Conservation (phyloP, 345 rosid species). For the Cardamine resedifolia region DNA sequence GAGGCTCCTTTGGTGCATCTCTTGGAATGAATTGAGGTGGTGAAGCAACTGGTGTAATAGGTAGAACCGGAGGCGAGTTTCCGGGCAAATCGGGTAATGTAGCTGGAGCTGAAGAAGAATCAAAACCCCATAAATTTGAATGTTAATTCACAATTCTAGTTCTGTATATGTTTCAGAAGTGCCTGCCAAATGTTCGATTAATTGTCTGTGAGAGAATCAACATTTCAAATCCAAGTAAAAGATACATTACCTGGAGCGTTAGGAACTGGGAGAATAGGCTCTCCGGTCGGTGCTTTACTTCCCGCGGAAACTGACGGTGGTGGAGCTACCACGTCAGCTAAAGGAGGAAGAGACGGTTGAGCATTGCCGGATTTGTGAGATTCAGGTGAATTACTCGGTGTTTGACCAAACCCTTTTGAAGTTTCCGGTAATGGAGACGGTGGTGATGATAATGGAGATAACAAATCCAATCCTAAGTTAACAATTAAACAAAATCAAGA, state of each 20-base stretch:
- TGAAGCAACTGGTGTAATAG: constrained; percentile 24
- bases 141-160: background rate
- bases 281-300: constrained; percentile 33
- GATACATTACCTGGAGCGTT: constrained; percentile 45
- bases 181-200: constrained; percentile 24
- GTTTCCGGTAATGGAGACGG: constrained; percentile 44
- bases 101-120: constrained; percentile 23
- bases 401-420: constrained; percentile 43
- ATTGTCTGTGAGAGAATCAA: constrained; percentile 20
- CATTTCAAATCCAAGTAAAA: background rate
- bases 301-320: constrained; percentile 39
- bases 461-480: constrained; percentile 30
- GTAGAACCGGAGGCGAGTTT: constrained; percentile 30
- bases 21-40: constrained; percentile 30
- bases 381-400: constrained; percentile 41
- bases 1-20: constrained; percentile 36
- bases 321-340: constrained; percentile 37
- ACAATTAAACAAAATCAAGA: background rate
- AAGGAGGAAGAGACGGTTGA: constrained; percentile 41
- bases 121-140: background rate
- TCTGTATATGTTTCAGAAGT: background rate
- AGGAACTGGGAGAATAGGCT: constrained; percentile 43
- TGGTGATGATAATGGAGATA: constrained; percentile 40
- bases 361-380: constrained; percentile 38
- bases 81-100: constrained; percentile 20